phyloP scores from a whole-genome alignment of 495 filamentous ascomycete species.

The Lophiostoma macrostomum region DNA sequence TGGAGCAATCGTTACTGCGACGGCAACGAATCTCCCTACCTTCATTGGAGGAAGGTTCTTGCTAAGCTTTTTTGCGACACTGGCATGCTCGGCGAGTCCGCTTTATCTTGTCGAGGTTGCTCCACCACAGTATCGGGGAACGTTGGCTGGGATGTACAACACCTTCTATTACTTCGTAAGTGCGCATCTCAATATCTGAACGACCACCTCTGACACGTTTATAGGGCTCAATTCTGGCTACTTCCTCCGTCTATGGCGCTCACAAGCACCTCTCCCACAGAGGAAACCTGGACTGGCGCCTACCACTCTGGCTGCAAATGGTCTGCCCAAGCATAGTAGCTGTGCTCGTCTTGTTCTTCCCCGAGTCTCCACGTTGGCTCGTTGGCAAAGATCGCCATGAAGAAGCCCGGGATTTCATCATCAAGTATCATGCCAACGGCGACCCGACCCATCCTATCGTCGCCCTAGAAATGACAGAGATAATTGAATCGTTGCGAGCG shows the following conservation, averaged over 20 bases:
- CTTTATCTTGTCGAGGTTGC: slow-evolving; percentile 28
- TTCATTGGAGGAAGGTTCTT: slow-evolving; percentile 29
- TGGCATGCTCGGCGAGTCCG: slow-evolving; percentile 17
- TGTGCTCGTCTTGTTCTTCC: slow-evolving; percentile 35
- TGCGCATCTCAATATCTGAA: background rate
- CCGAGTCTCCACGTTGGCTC: slow-evolving; percentile 62
- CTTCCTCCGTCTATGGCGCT: slow-evolving; percentile 25
- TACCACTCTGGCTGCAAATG: slow-evolving; percentile 28
- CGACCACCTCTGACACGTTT: background rate
- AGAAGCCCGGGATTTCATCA: slow-evolving; percentile 56
- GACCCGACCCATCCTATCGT: slow-evolving; percentile 39
- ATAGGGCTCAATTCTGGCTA: slow-evolving; percentile 29
- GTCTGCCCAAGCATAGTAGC: slow-evolving; percentile 27
- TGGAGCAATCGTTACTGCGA: slow-evolving; percentile 25
- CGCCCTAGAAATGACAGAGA: slow-evolving; percentile 29
- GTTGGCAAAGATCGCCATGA: slow-evolving; percentile 58
- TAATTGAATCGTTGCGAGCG: slow-evolving; percentile 16
- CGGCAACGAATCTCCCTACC: slow-evolving; percentile 17
- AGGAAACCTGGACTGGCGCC: slow-evolving; percentile 29
- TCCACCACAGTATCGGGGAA: slow-evolving; percentile 29
- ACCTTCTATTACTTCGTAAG: slow-evolving; percentile 30
- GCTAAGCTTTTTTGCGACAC: slow-evolving; percentile 22
- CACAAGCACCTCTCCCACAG: slow-evolving; percentile 17
- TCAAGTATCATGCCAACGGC: slow-evolving; percentile 63
- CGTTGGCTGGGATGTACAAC: slow-evolving; percentile 33